Base-by-base conservation (phyloP, 176 grass and related monocot genomes). In the Areca catechu region DNA sequence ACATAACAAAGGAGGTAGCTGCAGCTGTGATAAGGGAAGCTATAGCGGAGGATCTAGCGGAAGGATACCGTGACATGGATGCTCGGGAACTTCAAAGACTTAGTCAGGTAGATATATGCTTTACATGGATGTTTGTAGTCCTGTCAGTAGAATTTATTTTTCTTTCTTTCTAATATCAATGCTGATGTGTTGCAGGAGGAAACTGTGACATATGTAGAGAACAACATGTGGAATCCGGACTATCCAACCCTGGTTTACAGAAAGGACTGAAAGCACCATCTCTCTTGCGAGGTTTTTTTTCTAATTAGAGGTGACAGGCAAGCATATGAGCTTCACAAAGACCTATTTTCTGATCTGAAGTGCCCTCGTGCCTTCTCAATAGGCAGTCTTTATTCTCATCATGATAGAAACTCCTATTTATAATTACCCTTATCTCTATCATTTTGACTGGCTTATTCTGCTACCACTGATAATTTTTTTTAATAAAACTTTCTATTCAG, bases 241-340 rank as follows among this genome's bases (percentile, higher is more conserved):
- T 98, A 98, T 73, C 81, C 93, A 72, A 98, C 84, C 55, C 77
- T 92, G 72, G 82, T 98, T 48, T 98, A 98, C 73, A 98, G 80
- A 75, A 76, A 66, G 54, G 87, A 98, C 30, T 98, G 71, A 54
- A 54, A 62, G 34, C 34, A 10, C 34, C 34, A 10, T 43, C 34
- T 14, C 9, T 43, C 34, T 14, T 43, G 9, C 34, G 2, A 12
- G 0, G 34, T 43, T 43, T 43, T 43, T 43, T 43, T 43, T 43
- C 5, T 10, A 43, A 43, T 43, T 43, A 14, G 7, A 43, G 1
- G 34, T 10, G 10, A 43, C 34, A 43, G 34, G 34, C 34, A 43
- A 43, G 34, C 14, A 2, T 14, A 12, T 14, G 34, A 12, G 34
- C 34, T 14, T 43, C 10, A 2, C 10, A 10, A 3, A 43, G 1